Percentiles rank a stretch among this genome's conserved stretches.
These are phyloP conservation scores for Fraxinus angustifolia DNA, from an alignment of 305 asterid species.

Conservation along the genomic window DNA sequence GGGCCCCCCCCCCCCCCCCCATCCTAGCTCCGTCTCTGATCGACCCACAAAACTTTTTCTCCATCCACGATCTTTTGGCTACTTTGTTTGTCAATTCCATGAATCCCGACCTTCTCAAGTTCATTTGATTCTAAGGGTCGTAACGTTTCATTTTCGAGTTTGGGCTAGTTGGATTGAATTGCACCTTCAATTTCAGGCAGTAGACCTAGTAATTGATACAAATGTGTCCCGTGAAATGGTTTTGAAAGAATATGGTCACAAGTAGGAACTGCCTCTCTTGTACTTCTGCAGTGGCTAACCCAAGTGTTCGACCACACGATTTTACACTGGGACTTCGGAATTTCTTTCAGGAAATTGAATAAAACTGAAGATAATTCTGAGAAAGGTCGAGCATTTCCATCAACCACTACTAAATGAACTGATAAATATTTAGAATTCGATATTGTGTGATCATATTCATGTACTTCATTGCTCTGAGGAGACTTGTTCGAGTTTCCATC, in stretches of 20 bases:
- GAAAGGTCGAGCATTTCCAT: background rate
- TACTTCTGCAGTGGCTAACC: background rate
- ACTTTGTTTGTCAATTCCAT: background rate
- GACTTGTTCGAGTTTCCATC: background rate
- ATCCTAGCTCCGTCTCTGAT: no score
- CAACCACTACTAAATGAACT: background rate
- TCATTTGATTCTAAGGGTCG: background rate
- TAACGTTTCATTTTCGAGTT: background rate
- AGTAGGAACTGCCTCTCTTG: background rate
- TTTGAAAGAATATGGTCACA: background rate
- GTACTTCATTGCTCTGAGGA: background rate
- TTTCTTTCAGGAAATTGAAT: background rate
- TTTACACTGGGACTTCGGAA: background rate
- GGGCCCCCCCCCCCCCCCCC: no score
- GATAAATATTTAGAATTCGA: no score
- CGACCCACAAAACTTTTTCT: background rate
- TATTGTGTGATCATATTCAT: background rate
- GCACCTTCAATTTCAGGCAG: background rate
- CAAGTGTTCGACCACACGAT: background rate
- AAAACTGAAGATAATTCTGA: no score
- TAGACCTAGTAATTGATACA: background rate
- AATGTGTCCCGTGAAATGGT: background rate
- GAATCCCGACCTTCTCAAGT: background rate
- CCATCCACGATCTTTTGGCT: background rate
- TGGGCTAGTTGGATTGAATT: background rate